Evolutionary conservation across 371 early-diverging fungal species (phyloP).

Genomic region (Mortierella sp.): DNA sequence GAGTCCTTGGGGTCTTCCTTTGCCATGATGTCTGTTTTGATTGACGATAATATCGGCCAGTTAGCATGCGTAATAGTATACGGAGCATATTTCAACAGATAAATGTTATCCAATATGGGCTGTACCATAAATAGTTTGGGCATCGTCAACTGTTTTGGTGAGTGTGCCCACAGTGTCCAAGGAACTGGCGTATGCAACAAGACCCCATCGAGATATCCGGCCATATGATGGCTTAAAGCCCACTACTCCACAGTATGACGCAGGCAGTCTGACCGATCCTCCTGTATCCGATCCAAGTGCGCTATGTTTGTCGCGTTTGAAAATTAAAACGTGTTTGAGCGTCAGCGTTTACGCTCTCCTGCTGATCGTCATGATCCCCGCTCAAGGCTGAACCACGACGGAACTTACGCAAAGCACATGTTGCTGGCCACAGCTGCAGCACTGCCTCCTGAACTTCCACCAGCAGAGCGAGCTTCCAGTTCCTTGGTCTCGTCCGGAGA

Average conservation of each 20-base stretch:
- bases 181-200: slow-evolving; percentile 90
- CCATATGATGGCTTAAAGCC: slow-evolving; percentile 97
- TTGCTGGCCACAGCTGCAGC: slow-evolving; percentile 92
- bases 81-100: neutral
- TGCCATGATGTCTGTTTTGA: slow-evolving; percentile 65
- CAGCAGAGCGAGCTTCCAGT: slow-evolving; percentile 68
- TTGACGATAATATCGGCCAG: neutral
- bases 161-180: slow-evolving; percentile 93
- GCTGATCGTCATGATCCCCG: neutral
- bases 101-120: neutral
- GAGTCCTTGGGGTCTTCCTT: slow-evolving; percentile 73
- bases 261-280: slow-evolving; percentile 94
- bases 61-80: neutral
- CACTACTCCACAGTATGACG: slow-evolving; percentile 93
- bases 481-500: slow-evolving; percentile 10
- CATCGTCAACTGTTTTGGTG: slow-evolving; percentile 69
- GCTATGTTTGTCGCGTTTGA: slow-evolving; percentile 50
- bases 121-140: slow-evolving; percentile 68
- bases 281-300: slow-evolving; percentile 96
- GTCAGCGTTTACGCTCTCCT: neutral
- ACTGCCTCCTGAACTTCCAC: slow-evolving; percentile 95
- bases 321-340: neutral
- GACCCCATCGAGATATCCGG: slow-evolving; percentile 86
- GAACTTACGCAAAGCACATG: slow-evolving; percentile 81
- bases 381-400: neutral